Conservation (phyloP, 2,329 filamentous ascomycete genomes). For the Fusarium sp. region DNA sequence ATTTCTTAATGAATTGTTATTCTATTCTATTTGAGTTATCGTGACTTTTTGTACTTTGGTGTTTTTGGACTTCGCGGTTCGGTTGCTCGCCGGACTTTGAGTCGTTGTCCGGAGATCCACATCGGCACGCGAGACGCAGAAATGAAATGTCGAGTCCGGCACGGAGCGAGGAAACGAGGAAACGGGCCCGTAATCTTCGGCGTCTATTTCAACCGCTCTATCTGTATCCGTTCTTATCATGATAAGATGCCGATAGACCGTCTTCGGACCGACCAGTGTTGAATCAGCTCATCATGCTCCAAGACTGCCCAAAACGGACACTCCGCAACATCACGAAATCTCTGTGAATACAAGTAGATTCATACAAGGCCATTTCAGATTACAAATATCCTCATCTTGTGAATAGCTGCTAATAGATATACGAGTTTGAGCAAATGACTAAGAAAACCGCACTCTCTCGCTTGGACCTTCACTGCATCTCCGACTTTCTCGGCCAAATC, state of each 20-base stretch:
- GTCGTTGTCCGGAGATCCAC: constrained; percentile 13
- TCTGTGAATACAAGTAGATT: neutral
- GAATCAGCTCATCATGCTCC: neutral
- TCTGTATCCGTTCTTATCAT: neutral
- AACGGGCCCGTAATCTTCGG: neutral
- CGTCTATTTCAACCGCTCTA: neutral
- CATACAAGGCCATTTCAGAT: neutral
- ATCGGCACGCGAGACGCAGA: neutral
- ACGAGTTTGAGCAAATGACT: constrained; percentile 8
- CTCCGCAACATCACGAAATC: neutral
- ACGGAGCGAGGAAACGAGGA: neutral
- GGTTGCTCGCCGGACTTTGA: constrained; percentile 4
- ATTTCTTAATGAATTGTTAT: too few relatives aligned
- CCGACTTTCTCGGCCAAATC: constrained; percentile 38
- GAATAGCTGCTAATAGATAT: neutral
- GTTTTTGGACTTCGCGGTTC: neutral
- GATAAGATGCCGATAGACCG: neutral
- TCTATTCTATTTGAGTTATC: neutral
- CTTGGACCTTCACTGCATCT: constrained; percentile 31
- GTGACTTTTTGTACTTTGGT: neutral
- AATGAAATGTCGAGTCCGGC: constrained; percentile 1
- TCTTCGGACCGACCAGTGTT: neutral
- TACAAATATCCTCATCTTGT: neutral
- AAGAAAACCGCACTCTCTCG: constrained; percentile 17
- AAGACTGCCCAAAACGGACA: constrained; percentile 7